These are phyloP conservation scores for Pichia sp. DNA, from an alignment of 1,139 yeast genomes.

Conservation along the genomic window DNA sequence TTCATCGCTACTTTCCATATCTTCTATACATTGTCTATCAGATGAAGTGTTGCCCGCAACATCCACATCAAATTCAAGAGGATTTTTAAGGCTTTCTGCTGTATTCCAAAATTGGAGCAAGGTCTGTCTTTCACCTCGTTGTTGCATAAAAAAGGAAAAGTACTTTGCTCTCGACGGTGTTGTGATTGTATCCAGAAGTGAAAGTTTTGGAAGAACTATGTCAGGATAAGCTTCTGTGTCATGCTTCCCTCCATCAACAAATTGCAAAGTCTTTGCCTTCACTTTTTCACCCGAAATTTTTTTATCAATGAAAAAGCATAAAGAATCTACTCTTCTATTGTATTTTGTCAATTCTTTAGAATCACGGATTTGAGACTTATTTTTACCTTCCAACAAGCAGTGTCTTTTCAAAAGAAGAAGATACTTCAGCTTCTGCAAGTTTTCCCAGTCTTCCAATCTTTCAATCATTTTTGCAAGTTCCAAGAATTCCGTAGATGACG, in stretches of 20 bases:
- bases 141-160: conserved; percentile 53
- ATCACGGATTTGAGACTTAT: conserved; percentile 5
- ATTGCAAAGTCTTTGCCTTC: neutral
- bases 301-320: conserved; percentile 1
- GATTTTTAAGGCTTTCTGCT: conserved; percentile 64
- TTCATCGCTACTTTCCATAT: conserved; percentile 17
- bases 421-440: conserved; percentile 38
- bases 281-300: neutral
- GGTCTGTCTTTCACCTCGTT: conserved; percentile 33
- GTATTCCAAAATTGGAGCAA: conserved; percentile 58
- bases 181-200: conserved; percentile 35
- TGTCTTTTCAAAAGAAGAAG: conserved; percentile 30
- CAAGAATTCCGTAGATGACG: conserved; percentile 6
- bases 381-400: neutral
- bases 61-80: conserved; percentile 40
- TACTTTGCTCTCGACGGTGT: conserved; percentile 42
- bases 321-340: conserved; percentile 2
- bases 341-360: conserved; percentile 6
- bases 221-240: neutral
- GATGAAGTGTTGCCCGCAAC: neutral
- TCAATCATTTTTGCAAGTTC: conserved; percentile 2
- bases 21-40: conserved; percentile 17
- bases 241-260: no score
- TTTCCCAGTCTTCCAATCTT: conserved; percentile 18
- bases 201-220: neutral